These are phyloP conservation scores for Carallia pectinifolia DNA, from an alignment of 345 rosid genomes.

Conservation along the genomic window DNA sequence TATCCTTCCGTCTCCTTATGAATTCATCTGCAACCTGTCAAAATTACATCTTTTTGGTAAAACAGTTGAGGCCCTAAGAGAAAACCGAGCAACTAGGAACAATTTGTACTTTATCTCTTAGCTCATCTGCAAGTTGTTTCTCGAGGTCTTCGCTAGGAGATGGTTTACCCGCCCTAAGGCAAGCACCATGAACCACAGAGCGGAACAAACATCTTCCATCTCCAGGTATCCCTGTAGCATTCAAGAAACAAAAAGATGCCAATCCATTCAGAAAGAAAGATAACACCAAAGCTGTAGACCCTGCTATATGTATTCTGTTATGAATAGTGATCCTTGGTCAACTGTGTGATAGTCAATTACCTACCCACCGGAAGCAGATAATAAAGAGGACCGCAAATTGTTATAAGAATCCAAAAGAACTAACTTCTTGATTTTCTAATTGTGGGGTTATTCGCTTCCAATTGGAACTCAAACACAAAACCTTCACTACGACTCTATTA, in stretches of 20 bases:
- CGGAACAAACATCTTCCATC: conserved; percentile 76
- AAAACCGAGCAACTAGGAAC: too few relatives aligned
- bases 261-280: neutral
- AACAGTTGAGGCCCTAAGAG: neutral
- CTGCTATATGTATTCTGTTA: neutral
- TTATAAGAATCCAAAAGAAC: too few relatives aligned
- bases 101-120: conserved; percentile 48
- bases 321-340: neutral
- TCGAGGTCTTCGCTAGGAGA: conserved; percentile 51
- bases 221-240: conserved; percentile 52
- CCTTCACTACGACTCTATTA: too few relatives aligned
- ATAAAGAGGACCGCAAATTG: too few relatives aligned
- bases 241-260: neutral
- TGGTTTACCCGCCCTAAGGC: conserved; percentile 50
- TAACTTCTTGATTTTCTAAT: too few relatives aligned
- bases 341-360: too few relatives aligned
- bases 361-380: too few relatives aligned
- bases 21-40: conserved; percentile 68
- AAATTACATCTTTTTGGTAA: conserved; percentile 12
- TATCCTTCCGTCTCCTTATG: conserved; percentile 56
- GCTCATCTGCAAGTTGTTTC: conserved; percentile 64
- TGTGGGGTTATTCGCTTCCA: too few relatives aligned
- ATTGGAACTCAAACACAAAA: too few relatives aligned
- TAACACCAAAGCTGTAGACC: neutral
- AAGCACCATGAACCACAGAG: conserved; percentile 58